Base-by-base conservation (phyloP, 2,329 filamentous ascomycete genomes). In the Geosmithia flava region DNA sequence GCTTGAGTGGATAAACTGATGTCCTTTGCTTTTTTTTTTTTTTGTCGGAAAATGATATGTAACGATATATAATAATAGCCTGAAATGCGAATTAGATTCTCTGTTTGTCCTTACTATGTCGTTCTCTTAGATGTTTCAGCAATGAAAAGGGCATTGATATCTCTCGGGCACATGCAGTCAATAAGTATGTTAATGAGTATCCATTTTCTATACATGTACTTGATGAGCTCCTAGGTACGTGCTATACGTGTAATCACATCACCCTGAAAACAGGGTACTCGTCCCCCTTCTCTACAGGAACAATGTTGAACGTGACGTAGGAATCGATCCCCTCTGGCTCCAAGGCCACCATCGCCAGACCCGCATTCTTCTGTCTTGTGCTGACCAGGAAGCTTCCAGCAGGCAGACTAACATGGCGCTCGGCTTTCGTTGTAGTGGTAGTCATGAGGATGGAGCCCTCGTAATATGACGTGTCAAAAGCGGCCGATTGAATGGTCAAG, bases 271-370 rank as follows among this genome's bases (percentile, higher is more conserved):
- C 54, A 3, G 58, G 58, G 20, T 62, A 63, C 48, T 63, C 60
- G 19, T 63, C 59, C 0, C 57, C 58, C 2, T 48, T 54, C 2
- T 51, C 49, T 2, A 62, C 46, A 1, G 61, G 59, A 1, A 63
- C 50, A 11, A 63, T 56, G 45, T 60, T 62, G 17, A 55, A 58
- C 3, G 57, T 58, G 1, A 55, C 60, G 30, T 60, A 63, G 1
- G 61, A 63, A 47, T 63, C 61, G 10, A 59, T 57, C 2, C 58
- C 58, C 53, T 63, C 61, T 0, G 61, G 61, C 54, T 63, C 61
- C 13, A 63, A 48, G 1, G 56, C 58, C 10, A 56, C 51, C 10
- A 63, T 53, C 0, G 61, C 59, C 1, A 61, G 47, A 0, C 50
- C 61, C 0, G 60, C 59, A 15, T 62, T 63, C 52, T 59, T 60